A percentile compares a stretch with the other conserved stretches of the same genome.
These are phyloP conservation scores for Hyaloscypha hepaticicola DNA, from an alignment of 495 filamentous ascomycete genomes.

Conservation along the genomic window DNA sequence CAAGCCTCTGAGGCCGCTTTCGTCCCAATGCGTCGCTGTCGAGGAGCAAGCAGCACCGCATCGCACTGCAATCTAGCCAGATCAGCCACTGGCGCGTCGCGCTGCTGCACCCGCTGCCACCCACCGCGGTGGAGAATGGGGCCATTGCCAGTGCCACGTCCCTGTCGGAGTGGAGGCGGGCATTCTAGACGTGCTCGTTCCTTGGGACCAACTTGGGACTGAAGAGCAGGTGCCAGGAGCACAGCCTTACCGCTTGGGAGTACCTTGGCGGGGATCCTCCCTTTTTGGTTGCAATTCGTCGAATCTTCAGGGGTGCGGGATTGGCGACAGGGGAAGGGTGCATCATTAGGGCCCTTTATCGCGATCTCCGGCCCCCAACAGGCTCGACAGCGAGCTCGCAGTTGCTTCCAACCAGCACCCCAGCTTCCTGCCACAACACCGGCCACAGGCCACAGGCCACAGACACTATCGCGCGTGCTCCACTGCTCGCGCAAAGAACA, in stretches of 20 bases:
- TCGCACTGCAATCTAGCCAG: not conserved
- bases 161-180: too few relatives aligned
- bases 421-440: not conserved
- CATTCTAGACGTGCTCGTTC: too few relatives aligned
- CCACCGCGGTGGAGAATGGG: too few relatives aligned
- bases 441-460: too few relatives aligned
- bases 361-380: slow-evolving; percentile 19
- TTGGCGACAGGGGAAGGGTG: slow-evolving; percentile 7
- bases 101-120: not conserved
- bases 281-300: slow-evolving; percentile 5
- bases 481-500: not conserved
- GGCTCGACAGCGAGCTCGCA: not conserved
- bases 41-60: not conserved
- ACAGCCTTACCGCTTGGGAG: slow-evolving; percentile 23
- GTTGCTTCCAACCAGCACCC: not conserved
- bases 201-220: too few relatives aligned
- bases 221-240: not conserved
- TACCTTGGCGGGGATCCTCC: slow-evolving; percentile 21
- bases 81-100: not conserved
- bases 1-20: not conserved
- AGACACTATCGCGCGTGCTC: not conserved
- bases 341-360: slow-evolving; percentile 20
- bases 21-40: not conserved
- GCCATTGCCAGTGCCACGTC: too few relatives aligned
- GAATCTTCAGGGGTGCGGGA: slow-evolving; percentile 20